phyloP scores from a whole-genome alignment of 805 yeast genomes.

The Pichia nakasei region DNA sequence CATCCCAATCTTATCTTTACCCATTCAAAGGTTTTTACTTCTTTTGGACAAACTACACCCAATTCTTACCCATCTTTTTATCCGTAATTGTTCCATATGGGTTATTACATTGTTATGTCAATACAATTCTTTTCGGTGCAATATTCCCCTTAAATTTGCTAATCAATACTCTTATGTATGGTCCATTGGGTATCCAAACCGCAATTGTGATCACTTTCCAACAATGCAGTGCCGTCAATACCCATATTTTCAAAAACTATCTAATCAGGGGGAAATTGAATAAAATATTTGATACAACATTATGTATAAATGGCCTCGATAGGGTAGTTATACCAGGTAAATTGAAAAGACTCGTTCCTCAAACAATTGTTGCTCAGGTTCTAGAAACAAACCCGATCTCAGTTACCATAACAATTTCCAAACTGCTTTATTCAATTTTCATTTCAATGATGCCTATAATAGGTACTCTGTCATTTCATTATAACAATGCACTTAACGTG shows the following conservation, averaged over 20 bases:
- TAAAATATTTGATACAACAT: conserved; percentile 19
- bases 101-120: conserved; percentile 15
- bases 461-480: conserved; percentile 15
- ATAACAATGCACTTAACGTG: conserved; percentile 14
- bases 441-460: conserved; percentile 19
- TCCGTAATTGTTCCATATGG: conserved; percentile 19
- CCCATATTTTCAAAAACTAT: conserved; percentile 18
- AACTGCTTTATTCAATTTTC: conserved; percentile 10
- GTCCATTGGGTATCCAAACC: conserved; percentile 22
- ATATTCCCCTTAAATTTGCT: conserved; percentile 20
- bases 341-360: conserved; percentile 23
- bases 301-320: conserved; percentile 22
- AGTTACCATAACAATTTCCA: not conserved
- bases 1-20: conserved; percentile 13
- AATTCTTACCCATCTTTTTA: conserved; percentile 21
- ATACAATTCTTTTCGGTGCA: conserved; percentile 12
- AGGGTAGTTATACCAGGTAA: conserved; percentile 26
- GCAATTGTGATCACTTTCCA: conserved; percentile 19
- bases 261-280: conserved; percentile 20
- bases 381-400: conserved; percentile 8
- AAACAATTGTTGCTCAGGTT: conserved; percentile 18
- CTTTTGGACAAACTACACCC: conserved; percentile 17
- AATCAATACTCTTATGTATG: conserved; percentile 15
- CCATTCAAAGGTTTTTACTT: conserved; percentile 22
- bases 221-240: conserved; percentile 19